Conservation (phyloP, 2,329 filamentous ascomycete genomes). For the Didymella exigua region DNA sequence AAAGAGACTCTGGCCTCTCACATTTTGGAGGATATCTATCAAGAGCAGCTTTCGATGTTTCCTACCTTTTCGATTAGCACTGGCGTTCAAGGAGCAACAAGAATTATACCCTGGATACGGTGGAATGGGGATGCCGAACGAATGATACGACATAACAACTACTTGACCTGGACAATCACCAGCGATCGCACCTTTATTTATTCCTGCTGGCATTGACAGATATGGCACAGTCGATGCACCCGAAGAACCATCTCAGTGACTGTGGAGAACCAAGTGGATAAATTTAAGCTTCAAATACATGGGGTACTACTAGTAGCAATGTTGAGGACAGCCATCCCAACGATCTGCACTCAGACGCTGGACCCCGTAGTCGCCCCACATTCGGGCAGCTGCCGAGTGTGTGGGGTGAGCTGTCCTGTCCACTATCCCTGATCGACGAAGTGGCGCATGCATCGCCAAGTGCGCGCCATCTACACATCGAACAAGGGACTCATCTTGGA, state of each 20-base stretch:
- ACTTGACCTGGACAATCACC: not conserved
- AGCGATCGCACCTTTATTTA: not conserved
- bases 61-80: not conserved
- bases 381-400: slow-evolving; percentile 5
- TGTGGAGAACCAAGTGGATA: slow-evolving; percentile 3
- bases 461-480: not conserved
- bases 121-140: not conserved
- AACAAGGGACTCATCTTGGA: not conserved
- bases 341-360: not conserved
- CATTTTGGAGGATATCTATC: not conserved
- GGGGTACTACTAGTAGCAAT: slow-evolving; percentile 19
- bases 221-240: not conserved
- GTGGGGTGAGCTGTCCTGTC: not conserved
- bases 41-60: not conserved
- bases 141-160: not conserved
- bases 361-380: not conserved
- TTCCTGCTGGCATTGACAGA: not conserved
- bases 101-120: slow-evolving; percentile 8
- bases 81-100: slow-evolving; percentile 7
- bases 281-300: slow-evolving; percentile 2
- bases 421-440: not conserved
- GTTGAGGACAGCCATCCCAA: not conserved
- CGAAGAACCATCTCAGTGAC: not conserved
- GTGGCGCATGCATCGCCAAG: slow-evolving; percentile 9
- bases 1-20: not conserved